These are phyloP conservation scores for Neurospora sp. DNA, from an alignment of 495 filamentous ascomycete species.

Conservation along the genomic window DNA sequence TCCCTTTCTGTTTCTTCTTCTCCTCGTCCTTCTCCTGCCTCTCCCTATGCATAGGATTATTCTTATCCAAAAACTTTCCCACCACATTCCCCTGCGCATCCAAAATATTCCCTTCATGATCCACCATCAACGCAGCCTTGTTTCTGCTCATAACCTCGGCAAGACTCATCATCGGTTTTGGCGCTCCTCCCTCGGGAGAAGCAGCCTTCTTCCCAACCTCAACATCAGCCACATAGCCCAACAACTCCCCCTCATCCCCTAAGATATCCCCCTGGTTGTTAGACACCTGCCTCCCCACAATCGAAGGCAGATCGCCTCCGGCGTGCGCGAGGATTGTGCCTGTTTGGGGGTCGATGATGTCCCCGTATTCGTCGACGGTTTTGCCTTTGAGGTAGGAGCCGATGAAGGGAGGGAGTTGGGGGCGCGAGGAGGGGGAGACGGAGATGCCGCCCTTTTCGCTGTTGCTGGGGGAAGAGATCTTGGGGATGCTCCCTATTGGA, in stretches of 20 bases:
- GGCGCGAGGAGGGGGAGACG: conserved; percentile 7
- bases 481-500: conserved; percentile 6
- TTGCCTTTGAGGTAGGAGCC: conserved; percentile 54
- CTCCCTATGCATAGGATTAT: conserved; percentile 17
- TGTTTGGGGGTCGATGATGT: conserved; percentile 58
- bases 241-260: conserved; percentile 32
- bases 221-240: conserved; percentile 39
- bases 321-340: conserved; percentile 36
- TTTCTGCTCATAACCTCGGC: conserved; percentile 24
- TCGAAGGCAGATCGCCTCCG: conserved; percentile 36
- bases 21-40: conserved; percentile 1
- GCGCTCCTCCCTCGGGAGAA: neutral
- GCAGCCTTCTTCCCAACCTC: conserved; percentile 17
- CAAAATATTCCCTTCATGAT: conserved; percentile 36
- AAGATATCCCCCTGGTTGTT: conserved; percentile 34
- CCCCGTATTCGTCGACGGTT: conserved; percentile 59
- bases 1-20: neutral
- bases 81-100: conserved; percentile 32
- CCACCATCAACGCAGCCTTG: conserved; percentile 32
- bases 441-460: conserved; percentile 7
- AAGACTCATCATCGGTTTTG: conserved; percentile 18
- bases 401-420: conserved; percentile 26
- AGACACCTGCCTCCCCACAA: conserved; percentile 33
- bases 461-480: conserved; percentile 4
- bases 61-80: conserved; percentile 34